phyloP scores from a whole-genome alignment of 306 rosid genomes.

The Vigna mungo region DNA sequence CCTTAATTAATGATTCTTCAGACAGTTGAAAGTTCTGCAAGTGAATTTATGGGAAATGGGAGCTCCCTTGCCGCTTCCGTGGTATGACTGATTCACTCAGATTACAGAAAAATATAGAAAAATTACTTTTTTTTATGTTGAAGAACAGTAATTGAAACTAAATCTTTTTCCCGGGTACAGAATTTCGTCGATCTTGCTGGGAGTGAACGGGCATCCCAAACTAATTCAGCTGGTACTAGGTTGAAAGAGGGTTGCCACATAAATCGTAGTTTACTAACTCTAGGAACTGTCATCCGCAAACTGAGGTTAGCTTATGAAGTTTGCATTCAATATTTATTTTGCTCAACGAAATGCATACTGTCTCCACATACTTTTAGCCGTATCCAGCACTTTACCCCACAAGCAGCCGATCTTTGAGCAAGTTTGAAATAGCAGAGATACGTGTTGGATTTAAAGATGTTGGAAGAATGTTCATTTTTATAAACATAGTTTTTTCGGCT shows the following conservation, averaged over 20 bases:
- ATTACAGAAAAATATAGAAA: background rate
- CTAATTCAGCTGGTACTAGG: slow-evolving; percentile 89
- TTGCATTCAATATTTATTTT: slow-evolving; percentile 22
- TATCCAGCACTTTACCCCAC: slow-evolving; percentile 12
- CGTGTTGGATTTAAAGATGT: slow-evolving; percentile 32
- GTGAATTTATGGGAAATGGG: slow-evolving; percentile 78
- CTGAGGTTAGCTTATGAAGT: slow-evolving; percentile 69
- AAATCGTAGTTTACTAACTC: slow-evolving; percentile 89
- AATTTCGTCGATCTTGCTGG: slow-evolving; percentile 98
- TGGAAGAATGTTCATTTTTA: slow-evolving; percentile 36
- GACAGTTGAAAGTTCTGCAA: slow-evolving; percentile 87
- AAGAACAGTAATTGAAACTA: slow-evolving; percentile 11
- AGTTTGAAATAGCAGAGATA: slow-evolving; percentile 24
- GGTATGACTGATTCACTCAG: slow-evolving; percentile 56
- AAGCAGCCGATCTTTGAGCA: slow-evolving; percentile 11
- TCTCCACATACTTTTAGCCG: slow-evolving; percentile 15
- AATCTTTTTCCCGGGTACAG: slow-evolving; percentile 52
- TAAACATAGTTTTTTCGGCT: background rate
- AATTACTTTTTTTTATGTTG: slow-evolving; percentile 21
- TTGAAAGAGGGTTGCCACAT: slow-evolving; percentile 98
- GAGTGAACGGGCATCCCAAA: slow-evolving; percentile 97
- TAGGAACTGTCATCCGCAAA: slow-evolving; percentile 96
- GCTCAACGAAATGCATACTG: background rate
- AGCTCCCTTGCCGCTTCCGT: slow-evolving; percentile 88
- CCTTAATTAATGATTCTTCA: slow-evolving; percentile 47